Percentiles rank a stretch among this genome's conserved stretches.
Evolutionary conservation across 2,329 filamentous ascomycete genomes (phyloP).

Genomic region (Fusarium coffeatum): DNA sequence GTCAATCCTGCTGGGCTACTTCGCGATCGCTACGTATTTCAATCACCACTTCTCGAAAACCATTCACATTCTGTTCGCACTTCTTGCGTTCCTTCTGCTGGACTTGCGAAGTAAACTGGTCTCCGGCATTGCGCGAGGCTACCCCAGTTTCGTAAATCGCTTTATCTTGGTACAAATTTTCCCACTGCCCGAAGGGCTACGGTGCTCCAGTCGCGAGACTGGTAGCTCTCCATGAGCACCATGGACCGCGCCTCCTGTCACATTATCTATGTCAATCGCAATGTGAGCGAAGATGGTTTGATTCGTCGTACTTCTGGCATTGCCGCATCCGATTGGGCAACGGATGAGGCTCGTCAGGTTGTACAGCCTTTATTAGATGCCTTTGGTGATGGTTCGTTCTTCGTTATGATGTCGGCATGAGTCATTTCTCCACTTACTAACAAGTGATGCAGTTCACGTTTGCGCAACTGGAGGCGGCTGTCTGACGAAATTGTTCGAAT

Average conservation of each 20-base stretch:
- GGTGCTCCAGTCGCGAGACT: conserved; percentile 71
- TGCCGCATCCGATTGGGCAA: conserved; percentile 48
- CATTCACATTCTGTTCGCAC: not conserved
- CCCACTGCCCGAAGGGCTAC: conserved; percentile 57
- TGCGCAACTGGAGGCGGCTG: conserved; percentile 66
- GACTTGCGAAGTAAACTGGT: conserved; percentile 17
- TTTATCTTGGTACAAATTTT: conserved; percentile 38
- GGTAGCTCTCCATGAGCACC: conserved; percentile 65
- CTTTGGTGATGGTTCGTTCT: conserved; percentile 64
- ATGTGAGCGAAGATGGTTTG: conserved; percentile 60
- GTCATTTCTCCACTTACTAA: conserved; percentile 36
- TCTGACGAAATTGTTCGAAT: conserved; percentile 63
- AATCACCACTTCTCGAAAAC: conserved; percentile 5
- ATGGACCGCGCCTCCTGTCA: conserved; percentile 70
- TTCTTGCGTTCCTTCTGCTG: conserved; percentile 4
- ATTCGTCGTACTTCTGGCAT: conserved; percentile 49
- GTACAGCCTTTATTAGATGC: conserved; percentile 63
- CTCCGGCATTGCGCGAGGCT: conserved; percentile 37
- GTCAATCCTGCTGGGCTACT: conserved; percentile 20
- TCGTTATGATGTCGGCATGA: conserved; percentile 11
- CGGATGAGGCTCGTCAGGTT: conserved; percentile 58
- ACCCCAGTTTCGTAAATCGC: conserved; percentile 10
- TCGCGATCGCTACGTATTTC: conserved; percentile 25
- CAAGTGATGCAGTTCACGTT: conserved; percentile 59
- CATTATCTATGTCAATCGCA: conserved; percentile 70